These are phyloP conservation scores for Lichtheimia ramosa DNA, from an alignment of 371 early-diverging fungal genomes.

Conservation along the genomic window DNA sequence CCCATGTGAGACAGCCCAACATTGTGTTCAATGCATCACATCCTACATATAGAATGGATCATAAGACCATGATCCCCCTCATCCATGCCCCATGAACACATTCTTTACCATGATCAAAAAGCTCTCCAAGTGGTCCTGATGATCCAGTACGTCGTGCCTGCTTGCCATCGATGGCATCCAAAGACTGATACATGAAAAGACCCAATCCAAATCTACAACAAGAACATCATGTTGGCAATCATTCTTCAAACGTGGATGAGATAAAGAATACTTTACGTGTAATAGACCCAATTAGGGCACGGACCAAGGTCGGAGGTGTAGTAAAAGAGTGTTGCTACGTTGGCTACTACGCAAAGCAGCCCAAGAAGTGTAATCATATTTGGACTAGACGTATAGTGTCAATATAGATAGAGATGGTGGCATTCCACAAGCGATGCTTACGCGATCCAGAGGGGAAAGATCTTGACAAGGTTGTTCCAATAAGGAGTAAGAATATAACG, in stretches of 20 bases:
- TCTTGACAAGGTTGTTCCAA: slow-evolving; percentile 86
- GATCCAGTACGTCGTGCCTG: slow-evolving; percentile 95
- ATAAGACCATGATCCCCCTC: not conserved
- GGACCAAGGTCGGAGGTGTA: slow-evolving; percentile 80
- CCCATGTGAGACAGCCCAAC: slow-evolving; percentile 59
- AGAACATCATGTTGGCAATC: too few species aligned
- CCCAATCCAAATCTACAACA: slow-evolving; percentile 75
- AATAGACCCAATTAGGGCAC: slow-evolving; percentile 88
- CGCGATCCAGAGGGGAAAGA: slow-evolving; percentile 93
- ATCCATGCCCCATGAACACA: not conserved
- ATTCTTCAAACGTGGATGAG: not conserved
- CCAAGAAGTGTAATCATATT: slow-evolving; percentile 97
- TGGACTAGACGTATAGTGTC: slow-evolving; percentile 64
- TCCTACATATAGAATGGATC: slow-evolving; percentile 39
- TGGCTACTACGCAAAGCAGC: slow-evolving; percentile 77
- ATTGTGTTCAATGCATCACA: slow-evolving; percentile 92
- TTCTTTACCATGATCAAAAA: slow-evolving; percentile 91
- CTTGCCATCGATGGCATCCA: slow-evolving; percentile 98
- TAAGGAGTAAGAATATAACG: slow-evolving; percentile 86
- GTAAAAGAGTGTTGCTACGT: slow-evolving; percentile 69
- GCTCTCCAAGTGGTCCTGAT: slow-evolving; percentile 92
- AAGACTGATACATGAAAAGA: slow-evolving; percentile 92
- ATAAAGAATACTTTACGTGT: slow-evolving; percentile 33
- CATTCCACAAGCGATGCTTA: slow-evolving; percentile 18
- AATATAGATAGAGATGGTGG: not conserved